Percentiles rank a stretch among this genome's conserved stretches.
phyloP scores from a whole-genome alignment of 2,329 filamentous ascomycete genomes.

The Colletotrichum karsti region DNA sequence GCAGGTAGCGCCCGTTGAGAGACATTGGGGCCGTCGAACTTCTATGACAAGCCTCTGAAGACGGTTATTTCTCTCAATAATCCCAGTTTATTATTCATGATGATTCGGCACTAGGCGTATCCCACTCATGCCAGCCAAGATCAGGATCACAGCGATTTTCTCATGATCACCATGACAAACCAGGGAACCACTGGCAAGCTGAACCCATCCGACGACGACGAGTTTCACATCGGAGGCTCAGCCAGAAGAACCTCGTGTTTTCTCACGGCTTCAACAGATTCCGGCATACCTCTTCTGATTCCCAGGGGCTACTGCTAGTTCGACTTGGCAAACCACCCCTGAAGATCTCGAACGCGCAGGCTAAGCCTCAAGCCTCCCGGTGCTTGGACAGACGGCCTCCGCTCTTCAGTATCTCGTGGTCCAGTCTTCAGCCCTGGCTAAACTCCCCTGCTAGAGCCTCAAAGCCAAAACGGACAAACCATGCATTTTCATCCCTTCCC shows the following conservation, averaged over 20 bases:
- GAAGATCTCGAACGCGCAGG: background rate
- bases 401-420: background rate
- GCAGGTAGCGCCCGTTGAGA: too few relatives aligned
- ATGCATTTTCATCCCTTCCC: constrained; percentile 12
- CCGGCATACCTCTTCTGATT: constrained; percentile 11
- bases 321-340: constrained; percentile 1
- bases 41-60: background rate
- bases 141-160: background rate
- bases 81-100: too few relatives aligned
- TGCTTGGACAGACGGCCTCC: background rate
- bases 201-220: background rate
- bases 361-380: constrained; percentile 1
- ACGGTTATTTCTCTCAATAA: too few relatives aligned
- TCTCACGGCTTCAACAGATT: constrained; percentile 12
- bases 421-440: constrained; percentile 17
- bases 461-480: constrained; percentile 24
- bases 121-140: background rate
- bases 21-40: too few relatives aligned
- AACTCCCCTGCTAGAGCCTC: constrained; percentile 26
- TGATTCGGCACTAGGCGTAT: background rate
- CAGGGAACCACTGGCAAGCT: background rate
- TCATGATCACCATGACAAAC: background rate
- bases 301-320: background rate
- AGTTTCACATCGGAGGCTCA: constrained; percentile 13
- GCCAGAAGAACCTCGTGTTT: background rate